These are phyloP conservation scores for Pharus latifolius DNA, from an alignment of 176 grass and related monocot species.

Conservation along the genomic window DNA sequence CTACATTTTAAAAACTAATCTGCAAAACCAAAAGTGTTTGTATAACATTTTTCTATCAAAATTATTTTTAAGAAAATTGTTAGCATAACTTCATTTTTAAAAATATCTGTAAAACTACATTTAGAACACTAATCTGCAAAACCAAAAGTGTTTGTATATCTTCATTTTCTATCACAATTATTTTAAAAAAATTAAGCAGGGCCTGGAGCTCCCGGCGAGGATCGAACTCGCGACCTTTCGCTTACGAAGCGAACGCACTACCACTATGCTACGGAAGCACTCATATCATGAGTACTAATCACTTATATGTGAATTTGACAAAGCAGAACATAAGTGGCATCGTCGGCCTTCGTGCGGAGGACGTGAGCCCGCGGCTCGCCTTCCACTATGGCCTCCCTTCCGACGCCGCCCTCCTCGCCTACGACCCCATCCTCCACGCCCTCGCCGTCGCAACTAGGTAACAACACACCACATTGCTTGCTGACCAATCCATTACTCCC, in stretches of 20 bases:
- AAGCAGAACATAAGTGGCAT: constrained; percentile 1
- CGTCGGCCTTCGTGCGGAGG: constrained; percentile 47
- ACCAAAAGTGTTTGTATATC: no score
- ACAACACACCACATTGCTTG: background rate
- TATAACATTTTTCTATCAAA: no score
- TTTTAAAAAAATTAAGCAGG: background rate
- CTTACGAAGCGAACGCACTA: constrained; percentile 93
- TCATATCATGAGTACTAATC: no score
- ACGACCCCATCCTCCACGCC: constrained; percentile 57
- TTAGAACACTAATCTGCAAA: no score
- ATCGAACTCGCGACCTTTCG: constrained; percentile 90
- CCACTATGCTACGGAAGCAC: constrained; percentile 52
- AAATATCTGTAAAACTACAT: no score
- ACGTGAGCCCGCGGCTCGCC: constrained; percentile 61
- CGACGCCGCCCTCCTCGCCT: constrained; percentile 54
- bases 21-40: no score
- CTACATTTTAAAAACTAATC: no score
- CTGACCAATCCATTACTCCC: background rate
- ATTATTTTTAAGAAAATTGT: no score
- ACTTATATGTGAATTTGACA: rapidly evolving
- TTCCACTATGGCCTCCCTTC: constrained; percentile 88
- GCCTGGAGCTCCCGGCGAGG: constrained; percentile 68
- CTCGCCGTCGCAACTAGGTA: constrained; percentile 77
- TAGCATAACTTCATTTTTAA: no score
- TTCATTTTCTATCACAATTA: no score